Evolutionary conservation across 1,284 basidiomycete species (phyloP).

Genomic region (Rugosomyces carneus): DNA sequence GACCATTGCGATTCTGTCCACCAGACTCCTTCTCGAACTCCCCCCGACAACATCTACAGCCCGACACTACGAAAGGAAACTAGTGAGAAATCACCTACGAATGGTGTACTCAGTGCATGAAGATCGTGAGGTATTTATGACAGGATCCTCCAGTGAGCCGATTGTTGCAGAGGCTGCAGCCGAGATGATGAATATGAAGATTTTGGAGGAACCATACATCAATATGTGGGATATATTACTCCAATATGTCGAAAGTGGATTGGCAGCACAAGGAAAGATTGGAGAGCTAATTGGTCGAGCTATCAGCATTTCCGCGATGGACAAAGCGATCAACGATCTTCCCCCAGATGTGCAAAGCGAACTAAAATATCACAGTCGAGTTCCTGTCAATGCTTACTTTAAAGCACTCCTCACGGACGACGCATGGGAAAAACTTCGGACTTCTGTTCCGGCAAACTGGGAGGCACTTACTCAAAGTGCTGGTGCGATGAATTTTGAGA

Average conservation of each 20-base stretch:
- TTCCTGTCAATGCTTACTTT: not conserved
- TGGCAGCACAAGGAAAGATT: not conserved
- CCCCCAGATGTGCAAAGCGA: not conserved
- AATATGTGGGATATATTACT: not conserved
- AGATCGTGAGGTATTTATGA: not conserved
- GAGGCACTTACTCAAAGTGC: not conserved
- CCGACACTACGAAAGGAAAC: not conserved
- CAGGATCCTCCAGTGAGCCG: not conserved
- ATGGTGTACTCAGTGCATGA: not conserved
- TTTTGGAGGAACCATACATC: not conserved
- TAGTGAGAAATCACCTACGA: not conserved
- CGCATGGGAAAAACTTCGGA: not conserved
- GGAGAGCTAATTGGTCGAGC: not conserved
- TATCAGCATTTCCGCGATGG: not conserved
- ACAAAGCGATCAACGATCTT: not conserved
- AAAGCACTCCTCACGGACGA: not conserved
- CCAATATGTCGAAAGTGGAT: not conserved
- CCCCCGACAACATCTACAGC: not conserved
- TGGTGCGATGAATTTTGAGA: not conserved
- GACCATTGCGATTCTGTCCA: not conserved
- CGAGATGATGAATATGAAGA: not conserved
- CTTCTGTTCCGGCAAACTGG: not conserved
- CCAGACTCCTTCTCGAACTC: not conserved
- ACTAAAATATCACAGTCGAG: not conserved
- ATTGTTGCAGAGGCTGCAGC: not conserved